Evolutionary conservation across 2,329 filamentous ascomycete species (phyloP).

Genomic region (Exophiala bonariae): DNA sequence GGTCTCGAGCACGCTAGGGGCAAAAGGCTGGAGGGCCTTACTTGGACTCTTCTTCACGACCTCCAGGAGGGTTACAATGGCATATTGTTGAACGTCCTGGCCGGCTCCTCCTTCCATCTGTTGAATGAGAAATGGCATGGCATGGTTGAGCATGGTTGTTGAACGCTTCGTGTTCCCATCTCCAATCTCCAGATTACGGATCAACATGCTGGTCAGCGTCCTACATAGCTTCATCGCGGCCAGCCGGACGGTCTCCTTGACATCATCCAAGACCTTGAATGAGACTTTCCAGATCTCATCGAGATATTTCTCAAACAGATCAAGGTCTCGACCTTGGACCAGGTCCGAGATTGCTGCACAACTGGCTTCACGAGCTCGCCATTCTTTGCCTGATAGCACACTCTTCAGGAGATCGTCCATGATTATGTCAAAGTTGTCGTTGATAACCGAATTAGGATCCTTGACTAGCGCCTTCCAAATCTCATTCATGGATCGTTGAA

Average conservation of each 20-base stretch:
- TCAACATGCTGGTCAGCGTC: constrained; percentile 78
- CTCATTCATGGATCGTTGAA: constrained; percentile 92
- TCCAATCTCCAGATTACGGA: constrained; percentile 80
- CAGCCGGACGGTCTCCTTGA: constrained; percentile 83
- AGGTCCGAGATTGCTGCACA: constrained; percentile 88
- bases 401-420: constrained; percentile 83
- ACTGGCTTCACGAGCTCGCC: constrained; percentile 88
- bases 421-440: constrained; percentile 82
- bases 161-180: constrained; percentile 65
- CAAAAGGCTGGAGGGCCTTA: constrained; percentile 74
- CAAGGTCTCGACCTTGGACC: constrained; percentile 74
- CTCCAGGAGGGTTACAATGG: constrained; percentile 79
- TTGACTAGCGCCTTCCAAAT: constrained; percentile 98
- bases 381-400: constrained; percentile 79
- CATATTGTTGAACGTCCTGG: constrained; percentile 81
- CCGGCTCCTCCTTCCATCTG: constrained; percentile 78
- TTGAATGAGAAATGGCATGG: constrained; percentile 86
- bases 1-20: constrained; percentile 77
- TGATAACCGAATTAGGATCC: constrained; percentile 73
- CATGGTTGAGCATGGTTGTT: constrained; percentile 77
- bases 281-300: constrained; percentile 80
- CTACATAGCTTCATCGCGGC: constrained; percentile 82
- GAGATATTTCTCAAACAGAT: constrained; percentile 80
- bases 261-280: constrained; percentile 92
- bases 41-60: constrained; percentile 84